phyloP scores from a whole-genome alignment of 2,329 filamentous ascomycete species.

The Pseudogymnoascus sp. region DNA sequence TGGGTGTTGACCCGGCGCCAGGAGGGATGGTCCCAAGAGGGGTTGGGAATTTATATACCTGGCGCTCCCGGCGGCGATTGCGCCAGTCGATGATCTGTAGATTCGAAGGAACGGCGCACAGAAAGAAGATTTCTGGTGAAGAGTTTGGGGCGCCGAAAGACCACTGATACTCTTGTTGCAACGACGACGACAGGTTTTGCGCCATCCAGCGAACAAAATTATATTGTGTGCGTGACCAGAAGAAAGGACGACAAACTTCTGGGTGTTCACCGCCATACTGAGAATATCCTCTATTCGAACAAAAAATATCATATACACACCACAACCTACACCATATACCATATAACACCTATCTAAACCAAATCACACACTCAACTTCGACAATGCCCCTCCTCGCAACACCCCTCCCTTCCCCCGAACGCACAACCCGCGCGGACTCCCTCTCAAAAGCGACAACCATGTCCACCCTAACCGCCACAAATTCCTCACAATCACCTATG shows the following conservation, averaged over 20 bases:
- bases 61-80: background rate
- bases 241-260: background rate
- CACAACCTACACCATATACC: background rate
- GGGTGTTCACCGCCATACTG: conserved; percentile 1
- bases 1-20: background rate
- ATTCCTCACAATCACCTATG: background rate
- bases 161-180: background rate
- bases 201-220: background rate
- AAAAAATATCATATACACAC: background rate
- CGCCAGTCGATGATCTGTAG: background rate
- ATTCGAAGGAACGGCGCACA: background rate
- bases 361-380: background rate
- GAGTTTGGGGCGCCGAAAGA: background rate
- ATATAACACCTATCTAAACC: background rate
- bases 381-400: conserved; percentile 7
- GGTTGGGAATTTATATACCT: conserved; percentile 4
- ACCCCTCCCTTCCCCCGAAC: background rate
- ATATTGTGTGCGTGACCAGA: background rate
- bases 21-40: background rate
- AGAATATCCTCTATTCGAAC: background rate
- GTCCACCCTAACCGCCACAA: background rate
- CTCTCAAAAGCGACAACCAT: background rate
- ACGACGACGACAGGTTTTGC: background rate
- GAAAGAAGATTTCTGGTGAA: background rate
- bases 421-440: background rate